A percentile compares a stretch with the other conserved stretches of the same genome.
phyloP scores from a whole-genome alignment of 2,329 filamentous ascomycete genomes.

The Thermomyces lanuginosus region DNA sequence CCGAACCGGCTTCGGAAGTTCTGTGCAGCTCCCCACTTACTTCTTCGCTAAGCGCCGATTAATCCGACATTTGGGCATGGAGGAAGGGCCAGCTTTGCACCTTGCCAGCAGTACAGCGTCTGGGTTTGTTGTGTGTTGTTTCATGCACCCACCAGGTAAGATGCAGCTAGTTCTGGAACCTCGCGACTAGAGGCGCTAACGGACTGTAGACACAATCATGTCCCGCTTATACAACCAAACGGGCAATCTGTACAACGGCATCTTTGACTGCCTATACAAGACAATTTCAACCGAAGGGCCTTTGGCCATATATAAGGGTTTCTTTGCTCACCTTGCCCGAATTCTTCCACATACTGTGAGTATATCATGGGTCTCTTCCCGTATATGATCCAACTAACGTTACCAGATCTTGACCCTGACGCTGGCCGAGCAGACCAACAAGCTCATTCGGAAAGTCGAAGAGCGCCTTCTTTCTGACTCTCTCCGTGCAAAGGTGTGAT shows the following conservation, averaged over 20 bases:
- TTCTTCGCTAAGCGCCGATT: constrained; percentile 89
- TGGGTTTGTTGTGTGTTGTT: constrained; percentile 89
- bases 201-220: constrained; percentile 72
- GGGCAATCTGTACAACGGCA: constrained; percentile 85
- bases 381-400: constrained; percentile 12
- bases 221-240: constrained; percentile 97
- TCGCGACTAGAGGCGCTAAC: constrained; percentile 6
- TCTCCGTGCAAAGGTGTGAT: constrained; percentile 32
- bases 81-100: constrained; percentile 80
- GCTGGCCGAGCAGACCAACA: constrained; percentile 93
- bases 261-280: constrained; percentile 81
- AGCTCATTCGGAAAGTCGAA: constrained; percentile 70
- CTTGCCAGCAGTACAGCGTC: constrained; percentile 75
- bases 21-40: constrained; percentile 91
- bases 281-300: constrained; percentile 83
- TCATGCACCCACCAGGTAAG: constrained; percentile 91
- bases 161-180: constrained; percentile 4
- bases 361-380: constrained; percentile 5
- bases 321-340: constrained; percentile 80
- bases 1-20: constrained; percentile 85
- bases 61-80: constrained; percentile 66
- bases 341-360: constrained; percentile 79
- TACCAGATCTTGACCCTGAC: constrained; percentile 66
- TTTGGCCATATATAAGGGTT: constrained; percentile 93
- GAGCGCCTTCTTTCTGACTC: constrained; percentile 35